Evolutionary conservation across 2,329 filamentous ascomycete species (phyloP), one percentile per base, ranked within the genome.

Genomic region (Fonsecaea monophora): DNA sequence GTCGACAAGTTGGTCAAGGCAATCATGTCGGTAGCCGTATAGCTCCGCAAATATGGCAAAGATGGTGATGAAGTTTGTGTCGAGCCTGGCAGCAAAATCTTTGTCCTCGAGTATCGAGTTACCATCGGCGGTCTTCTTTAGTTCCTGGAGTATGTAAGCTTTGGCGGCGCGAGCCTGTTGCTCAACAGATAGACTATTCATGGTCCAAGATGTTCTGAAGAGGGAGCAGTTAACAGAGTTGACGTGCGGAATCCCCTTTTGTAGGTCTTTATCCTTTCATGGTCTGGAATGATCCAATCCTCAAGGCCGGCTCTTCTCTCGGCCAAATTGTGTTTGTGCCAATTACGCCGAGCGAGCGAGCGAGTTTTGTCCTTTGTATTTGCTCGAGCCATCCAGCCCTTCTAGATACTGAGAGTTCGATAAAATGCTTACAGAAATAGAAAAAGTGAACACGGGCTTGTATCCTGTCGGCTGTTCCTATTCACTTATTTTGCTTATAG

Each of bases 41-140:
- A 72, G 62, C 55, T 71, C 70, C 32, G 70, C 70, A 42, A 71
- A 72, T 30, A 72, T 72, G 18, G 65, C 70, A 53, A 72, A 72
- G 25, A 72, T 62, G 34, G 70, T 72, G 35, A 71, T 71, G 48
- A 72, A 72, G 56, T 72, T 70, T 63, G 65, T 66, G 34, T 72
- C 67, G 45, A 72, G 58, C 38, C 70, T 56, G 13, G 25, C 56
- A 18, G 38, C 62, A 57, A 72, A 72, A 53, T 70, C 65, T 15
- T 67, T 54, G 37, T 72, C 69, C 38, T 68, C 21, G 34, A 72
- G 69, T 12, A 72, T 60, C 25, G 59, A 21, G 10, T 21, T 12
- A 15, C 70, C 70, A 65, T 65, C 65, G 35, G 68, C 50, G 40
- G 63, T 68, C 50, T 70, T 71, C 10, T 61, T 35, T 3, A 72